phyloP scores from a whole-genome alignment of 768 basidiomycete genomes.

The Serendipita sp. region DNA sequence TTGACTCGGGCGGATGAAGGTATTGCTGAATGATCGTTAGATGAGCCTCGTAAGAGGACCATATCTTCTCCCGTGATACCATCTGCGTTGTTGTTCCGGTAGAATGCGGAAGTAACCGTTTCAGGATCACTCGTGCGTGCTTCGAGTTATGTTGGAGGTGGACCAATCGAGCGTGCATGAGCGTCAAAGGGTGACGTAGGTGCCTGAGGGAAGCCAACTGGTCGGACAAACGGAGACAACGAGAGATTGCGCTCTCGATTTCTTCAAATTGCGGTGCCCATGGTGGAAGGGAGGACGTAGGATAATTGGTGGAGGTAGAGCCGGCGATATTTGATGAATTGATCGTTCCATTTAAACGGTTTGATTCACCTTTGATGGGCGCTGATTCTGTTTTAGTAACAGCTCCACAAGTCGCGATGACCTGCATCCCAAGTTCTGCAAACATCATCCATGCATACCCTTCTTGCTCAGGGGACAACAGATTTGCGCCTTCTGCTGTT shows the following conservation, averaged over 20 bases:
- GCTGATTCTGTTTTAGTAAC: not conserved
- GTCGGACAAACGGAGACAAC: not conserved
- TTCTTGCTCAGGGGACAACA: constrained; percentile 39
- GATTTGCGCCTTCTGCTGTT: not conserved
- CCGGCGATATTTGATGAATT: not conserved
- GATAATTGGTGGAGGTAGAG: not conserved
- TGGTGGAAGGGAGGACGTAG: not conserved
- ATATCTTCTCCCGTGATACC: not conserved
- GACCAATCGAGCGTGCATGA: constrained; percentile 48
- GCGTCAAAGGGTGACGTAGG: constrained; percentile 40
- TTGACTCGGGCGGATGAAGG: constrained; percentile 17
- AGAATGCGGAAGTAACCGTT: constrained; percentile 33
- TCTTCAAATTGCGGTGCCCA: not conserved
- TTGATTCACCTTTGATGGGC: not conserved
- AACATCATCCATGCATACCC: constrained; percentile 56
- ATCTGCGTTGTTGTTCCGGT: constrained; percentile 12
- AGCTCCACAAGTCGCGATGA: constrained; percentile 17
- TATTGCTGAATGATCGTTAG: constrained; percentile 36
- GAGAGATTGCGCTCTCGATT: not conserved
- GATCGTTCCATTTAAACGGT: not conserved
- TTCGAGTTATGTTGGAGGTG: constrained; percentile 35
- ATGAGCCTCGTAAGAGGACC: constrained; percentile 30
- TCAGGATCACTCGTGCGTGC: constrained; percentile 41
- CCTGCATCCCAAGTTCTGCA: constrained; percentile 49
- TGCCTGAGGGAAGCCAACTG: constrained; percentile 50